Evolutionary conservation across 352 stramenopile species (phyloP).

Genomic region (Bremia lactucae): DNA sequence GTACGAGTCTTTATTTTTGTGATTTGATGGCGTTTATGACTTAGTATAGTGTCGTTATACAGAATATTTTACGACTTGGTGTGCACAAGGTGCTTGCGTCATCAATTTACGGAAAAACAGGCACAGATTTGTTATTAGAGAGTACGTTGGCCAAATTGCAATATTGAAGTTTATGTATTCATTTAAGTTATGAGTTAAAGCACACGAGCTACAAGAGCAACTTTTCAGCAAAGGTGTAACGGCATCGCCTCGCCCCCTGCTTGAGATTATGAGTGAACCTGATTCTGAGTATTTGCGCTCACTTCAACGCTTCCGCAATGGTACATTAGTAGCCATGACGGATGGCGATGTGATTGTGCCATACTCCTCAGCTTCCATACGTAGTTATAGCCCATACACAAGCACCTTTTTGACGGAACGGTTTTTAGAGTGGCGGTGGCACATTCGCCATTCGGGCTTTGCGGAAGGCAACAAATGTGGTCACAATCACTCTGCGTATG

Average conservation of each 20-base stretch:
- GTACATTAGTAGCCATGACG: constrained; percentile 65
- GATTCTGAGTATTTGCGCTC: constrained; percentile 42
- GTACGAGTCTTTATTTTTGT: constrained; percentile 1
- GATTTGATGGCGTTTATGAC: no score
- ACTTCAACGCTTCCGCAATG: constrained; percentile 42
- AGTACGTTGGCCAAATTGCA: constrained; percentile 13
- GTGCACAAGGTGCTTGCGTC: constrained; percentile 61
- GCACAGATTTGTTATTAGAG: constrained; percentile 59
- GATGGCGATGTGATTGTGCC: constrained; percentile 68
- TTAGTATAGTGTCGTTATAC: no score
- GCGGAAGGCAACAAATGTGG: background rate
- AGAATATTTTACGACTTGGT: constrained; percentile 62
- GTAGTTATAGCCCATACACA: constrained; percentile 55
- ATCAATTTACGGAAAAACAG: constrained; percentile 60
- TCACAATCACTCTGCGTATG: background rate
- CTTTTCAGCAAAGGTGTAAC: constrained; percentile 1
- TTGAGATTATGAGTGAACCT: constrained; percentile 57
- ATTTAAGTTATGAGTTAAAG: background rate
- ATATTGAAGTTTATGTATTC: background rate
- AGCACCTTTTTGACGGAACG: constrained; percentile 39
- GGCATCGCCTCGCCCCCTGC: constrained; percentile 20
- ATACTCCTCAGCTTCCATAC: constrained; percentile 60
- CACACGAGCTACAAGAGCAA: no score
- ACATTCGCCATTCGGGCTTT: constrained; percentile 63
- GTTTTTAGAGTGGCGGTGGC: constrained; percentile 59